Evolutionary conservation across 805 yeast genomes (phyloP).

Genomic region (Monosporozyma unispora): DNA sequence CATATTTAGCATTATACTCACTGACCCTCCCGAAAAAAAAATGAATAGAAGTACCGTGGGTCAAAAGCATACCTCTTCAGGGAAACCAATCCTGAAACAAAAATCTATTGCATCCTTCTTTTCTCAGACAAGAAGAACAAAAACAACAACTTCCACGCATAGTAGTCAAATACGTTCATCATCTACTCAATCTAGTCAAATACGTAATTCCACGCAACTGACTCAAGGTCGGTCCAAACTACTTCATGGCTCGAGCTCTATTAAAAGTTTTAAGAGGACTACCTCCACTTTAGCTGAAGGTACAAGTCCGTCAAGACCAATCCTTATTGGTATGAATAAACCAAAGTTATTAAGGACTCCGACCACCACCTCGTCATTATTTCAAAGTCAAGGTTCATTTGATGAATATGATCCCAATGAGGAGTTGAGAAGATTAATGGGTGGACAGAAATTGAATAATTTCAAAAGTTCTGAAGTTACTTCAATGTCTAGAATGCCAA

Average conservation of each 20-base stretch:
- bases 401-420: slow-evolving; percentile 26
- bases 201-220: background rate
- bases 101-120: slow-evolving; percentile 11
- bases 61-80: background rate
- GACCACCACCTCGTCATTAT: slow-evolving; percentile 5
- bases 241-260: background rate
- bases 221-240: background rate
- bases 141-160: background rate
- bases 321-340: background rate
- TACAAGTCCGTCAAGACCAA: background rate
- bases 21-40: no score
- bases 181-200: no score
- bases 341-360: slow-evolving; percentile 1
- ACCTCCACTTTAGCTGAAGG: slow-evolving; percentile 1
- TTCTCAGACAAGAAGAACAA: slow-evolving; percentile 1
- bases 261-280: background rate
- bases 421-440: slow-evolving; percentile 15
- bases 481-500: slow-evolving; percentile 6
- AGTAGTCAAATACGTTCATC: no score
- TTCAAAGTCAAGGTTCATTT: slow-evolving; percentile 26
- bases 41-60: slow-evolving; percentile 1
- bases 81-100: slow-evolving; percentile 5
- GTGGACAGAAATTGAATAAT: slow-evolving; percentile 18
- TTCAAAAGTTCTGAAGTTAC: slow-evolving; percentile 12
- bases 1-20: background rate